Evolutionary conservation across 1,284 basidiomycete species (phyloP).

Genomic region (Cerrena zonata): DNA sequence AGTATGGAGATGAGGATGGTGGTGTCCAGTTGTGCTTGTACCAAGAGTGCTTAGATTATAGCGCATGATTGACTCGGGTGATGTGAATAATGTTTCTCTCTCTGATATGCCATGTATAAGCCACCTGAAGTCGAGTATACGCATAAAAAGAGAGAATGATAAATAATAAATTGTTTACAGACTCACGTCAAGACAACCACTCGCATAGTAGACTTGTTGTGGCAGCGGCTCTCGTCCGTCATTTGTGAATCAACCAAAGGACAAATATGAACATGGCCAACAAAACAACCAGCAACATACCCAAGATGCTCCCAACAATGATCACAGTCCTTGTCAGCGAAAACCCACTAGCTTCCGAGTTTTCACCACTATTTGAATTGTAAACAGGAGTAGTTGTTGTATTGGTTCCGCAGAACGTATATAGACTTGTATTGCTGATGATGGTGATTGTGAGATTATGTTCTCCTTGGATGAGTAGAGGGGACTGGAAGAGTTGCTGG

Average conservation of each 20-base stretch:
- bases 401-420: conserved; percentile 32
- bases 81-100: conserved; percentile 30
- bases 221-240: conserved; percentile 9
- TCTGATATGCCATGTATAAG: too few relatives aligned
- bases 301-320: conserved; percentile 13
- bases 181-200: conserved; percentile 19
- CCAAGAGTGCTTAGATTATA: conserved; percentile 27
- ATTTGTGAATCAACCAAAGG: conserved; percentile 12
- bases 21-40: conserved; percentile 15
- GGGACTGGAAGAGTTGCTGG: conserved; percentile 38
- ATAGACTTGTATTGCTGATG: conserved; percentile 29
- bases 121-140: too few relatives aligned
- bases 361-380: conserved; percentile 12
- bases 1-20: conserved; percentile 8
- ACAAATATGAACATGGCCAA: conserved; percentile 7
- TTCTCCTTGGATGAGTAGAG: conserved; percentile 21
- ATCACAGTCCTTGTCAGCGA: neutral
- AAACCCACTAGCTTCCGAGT: neutral
- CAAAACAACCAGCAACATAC: conserved; percentile 10
- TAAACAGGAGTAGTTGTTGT: conserved; percentile 18
- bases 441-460: conserved; percentile 38
- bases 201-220: conserved; percentile 15
- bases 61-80: conserved; percentile 37
- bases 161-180: neutral
- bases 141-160: neutral